phyloP scores from a whole-genome alignment of 2,329 filamentous ascomycete species.

The Aspergillus pseudoterreus region DNA sequence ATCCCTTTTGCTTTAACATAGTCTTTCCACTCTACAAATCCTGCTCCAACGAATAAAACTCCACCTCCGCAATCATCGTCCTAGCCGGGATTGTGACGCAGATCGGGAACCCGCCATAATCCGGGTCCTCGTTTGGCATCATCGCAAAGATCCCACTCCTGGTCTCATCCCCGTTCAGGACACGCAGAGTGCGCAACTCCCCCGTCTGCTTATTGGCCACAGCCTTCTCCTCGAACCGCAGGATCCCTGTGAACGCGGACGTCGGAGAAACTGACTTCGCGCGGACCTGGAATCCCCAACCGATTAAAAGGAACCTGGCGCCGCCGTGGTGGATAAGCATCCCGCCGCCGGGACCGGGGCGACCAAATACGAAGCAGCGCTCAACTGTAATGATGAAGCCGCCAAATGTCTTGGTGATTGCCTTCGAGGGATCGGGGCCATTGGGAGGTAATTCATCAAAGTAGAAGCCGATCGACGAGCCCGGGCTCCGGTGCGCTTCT shows the following conservation, averaged over 20 bases:
- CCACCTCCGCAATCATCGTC: not conserved
- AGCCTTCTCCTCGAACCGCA: conserved; percentile 41
- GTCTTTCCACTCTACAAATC: too few relatives aligned
- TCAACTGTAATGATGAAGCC: conserved; percentile 36
- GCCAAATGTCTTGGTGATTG: conserved; percentile 23
- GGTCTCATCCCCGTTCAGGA: conserved; percentile 47
- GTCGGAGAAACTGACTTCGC: conserved; percentile 26
- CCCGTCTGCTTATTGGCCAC: conserved; percentile 30
- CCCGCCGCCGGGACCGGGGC: conserved; percentile 38
- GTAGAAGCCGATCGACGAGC: conserved; percentile 41
- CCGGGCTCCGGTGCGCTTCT: conserved; percentile 35
- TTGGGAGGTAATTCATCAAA: conserved; percentile 18
- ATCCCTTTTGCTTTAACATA: too few relatives aligned
- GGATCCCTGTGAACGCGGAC: conserved; percentile 42
- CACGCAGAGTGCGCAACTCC: conserved; percentile 33
- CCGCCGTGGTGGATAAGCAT: conserved; percentile 42
- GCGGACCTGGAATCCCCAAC: conserved; percentile 43
- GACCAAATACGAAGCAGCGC: conserved; percentile 47
- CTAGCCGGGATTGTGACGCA: conserved; percentile 51
- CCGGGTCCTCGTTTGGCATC: conserved; percentile 56
- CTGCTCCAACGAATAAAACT: too few relatives aligned
- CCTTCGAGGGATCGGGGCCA: conserved; percentile 22
- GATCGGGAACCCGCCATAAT: conserved; percentile 56
- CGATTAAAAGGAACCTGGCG: conserved; percentile 43
- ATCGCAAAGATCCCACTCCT: conserved; percentile 47